Percentiles rank a stretch among this genome's conserved stretches.
Evolutionary conservation across 2,329 filamentous ascomycete species (phyloP).

Genomic region (Nigrospora osmanthi): DNA sequence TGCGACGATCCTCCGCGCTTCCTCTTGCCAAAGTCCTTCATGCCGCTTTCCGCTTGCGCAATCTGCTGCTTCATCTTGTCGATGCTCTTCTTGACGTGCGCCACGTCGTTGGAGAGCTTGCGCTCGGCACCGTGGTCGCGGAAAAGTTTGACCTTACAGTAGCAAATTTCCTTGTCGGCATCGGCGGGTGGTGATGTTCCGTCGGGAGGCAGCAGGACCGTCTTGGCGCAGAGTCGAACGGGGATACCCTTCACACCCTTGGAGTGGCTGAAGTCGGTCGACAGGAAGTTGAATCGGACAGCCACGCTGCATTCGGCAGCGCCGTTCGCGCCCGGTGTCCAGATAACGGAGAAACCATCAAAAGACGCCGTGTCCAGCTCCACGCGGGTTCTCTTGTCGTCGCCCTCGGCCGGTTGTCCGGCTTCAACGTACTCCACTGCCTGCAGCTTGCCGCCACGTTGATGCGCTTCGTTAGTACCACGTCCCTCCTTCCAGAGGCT

Average conservation of each 20-base stretch:
- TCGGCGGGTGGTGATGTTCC: slow-evolving; percentile 38
- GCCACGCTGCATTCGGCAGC: slow-evolving; percentile 74
- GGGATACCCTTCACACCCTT: slow-evolving; percentile 98
- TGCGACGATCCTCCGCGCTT: slow-evolving; percentile 43
- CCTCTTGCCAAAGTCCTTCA: slow-evolving; percentile 60
- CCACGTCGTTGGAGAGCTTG: slow-evolving; percentile 89
- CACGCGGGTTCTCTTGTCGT: slow-evolving; percentile 59
- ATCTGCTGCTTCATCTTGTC: slow-evolving; percentile 96
- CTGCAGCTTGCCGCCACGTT: slow-evolving; percentile 83
- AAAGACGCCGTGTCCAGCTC: slow-evolving; percentile 75
- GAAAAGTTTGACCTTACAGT: slow-evolving; percentile 96
- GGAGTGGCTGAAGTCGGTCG: slow-evolving; percentile 96
- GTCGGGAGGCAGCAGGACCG: slow-evolving; percentile 54
- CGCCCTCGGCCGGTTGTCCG: slow-evolving; percentile 49
- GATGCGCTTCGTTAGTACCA: slow-evolving; percentile 91
- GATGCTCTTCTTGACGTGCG: slow-evolving; percentile 92
- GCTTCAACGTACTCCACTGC: slow-evolving; percentile 88
- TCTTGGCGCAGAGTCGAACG: slow-evolving; percentile 87
- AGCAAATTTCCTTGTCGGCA: slow-evolving; percentile 66
- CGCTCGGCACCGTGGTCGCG: slow-evolving; percentile 91
- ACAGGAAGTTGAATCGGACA: slow-evolving; percentile 96
- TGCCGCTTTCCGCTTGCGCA: slow-evolving; percentile 61
- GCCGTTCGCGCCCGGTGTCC: slow-evolving; percentile 67
- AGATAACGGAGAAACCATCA: slow-evolving; percentile 87
- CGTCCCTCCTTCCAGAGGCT: slow-evolving; percentile 91